Evolutionary conservation across 768 basidiomycete genomes (phyloP).

Genomic region (Gymnopilus junonius): DNA sequence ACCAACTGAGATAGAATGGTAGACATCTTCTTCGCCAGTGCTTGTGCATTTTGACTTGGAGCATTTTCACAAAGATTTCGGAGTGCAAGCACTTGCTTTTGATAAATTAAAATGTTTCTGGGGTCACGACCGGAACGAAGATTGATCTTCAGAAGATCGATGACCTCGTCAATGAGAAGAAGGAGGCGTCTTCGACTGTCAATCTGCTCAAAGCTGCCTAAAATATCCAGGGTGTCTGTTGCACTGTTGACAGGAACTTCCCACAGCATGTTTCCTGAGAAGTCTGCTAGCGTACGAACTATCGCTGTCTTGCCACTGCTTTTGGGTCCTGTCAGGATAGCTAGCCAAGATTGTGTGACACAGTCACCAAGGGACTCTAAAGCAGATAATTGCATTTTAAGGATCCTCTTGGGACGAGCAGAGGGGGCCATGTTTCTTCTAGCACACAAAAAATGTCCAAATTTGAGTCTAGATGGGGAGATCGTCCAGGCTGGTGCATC

Average conservation of each 20-base stretch:
- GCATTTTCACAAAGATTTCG: conserved; percentile 15
- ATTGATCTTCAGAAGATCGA: conserved; percentile 41
- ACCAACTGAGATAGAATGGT: conserved; percentile 21
- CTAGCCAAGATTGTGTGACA: conserved; percentile 79
- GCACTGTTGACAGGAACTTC: conserved; percentile 84
- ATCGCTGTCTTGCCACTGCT: conserved; percentile 82
- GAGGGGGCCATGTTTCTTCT: conserved; percentile 41
- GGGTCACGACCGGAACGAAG: conserved; percentile 41
- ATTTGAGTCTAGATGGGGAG: conserved; percentile 54
- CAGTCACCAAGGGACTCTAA: conserved; percentile 80
- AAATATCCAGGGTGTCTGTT: conserved; percentile 91
- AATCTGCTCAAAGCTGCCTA: conserved; percentile 96
- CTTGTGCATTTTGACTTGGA: conserved; percentile 3
- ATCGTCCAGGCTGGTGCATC: conserved; percentile 42
- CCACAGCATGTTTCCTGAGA: conserved; percentile 68
- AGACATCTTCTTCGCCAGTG: background rate
- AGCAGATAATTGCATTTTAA: conserved; percentile 65
- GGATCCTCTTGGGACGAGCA: conserved; percentile 49
- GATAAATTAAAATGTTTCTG: conserved; percentile 18
- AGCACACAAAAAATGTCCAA: conserved; percentile 62
- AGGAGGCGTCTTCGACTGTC: conserved; percentile 52
- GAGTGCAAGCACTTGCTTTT: conserved; percentile 13
- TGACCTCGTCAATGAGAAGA: conserved; percentile 42
- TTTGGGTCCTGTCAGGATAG: conserved; percentile 82
- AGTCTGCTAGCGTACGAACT: conserved; percentile 68